A percentile compares a stretch with the other conserved stretches of the same genome.
These are phyloP conservation scores for Kodamaea leandrae DNA, from an alignment of 805 yeast species.

Conservation along the genomic window DNA sequence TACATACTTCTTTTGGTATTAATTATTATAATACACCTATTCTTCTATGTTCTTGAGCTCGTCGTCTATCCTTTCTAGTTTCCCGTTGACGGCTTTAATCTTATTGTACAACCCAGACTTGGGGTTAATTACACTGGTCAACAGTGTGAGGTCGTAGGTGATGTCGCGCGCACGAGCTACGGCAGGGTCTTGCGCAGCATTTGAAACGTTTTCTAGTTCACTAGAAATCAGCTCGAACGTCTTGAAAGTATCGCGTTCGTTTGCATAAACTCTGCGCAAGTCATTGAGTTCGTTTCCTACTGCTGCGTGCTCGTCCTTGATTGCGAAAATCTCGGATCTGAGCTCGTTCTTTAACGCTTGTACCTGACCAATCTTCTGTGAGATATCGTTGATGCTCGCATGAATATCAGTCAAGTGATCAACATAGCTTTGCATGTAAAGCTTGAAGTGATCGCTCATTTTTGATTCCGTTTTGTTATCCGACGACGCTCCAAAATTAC, in stretches of 20 bases:
- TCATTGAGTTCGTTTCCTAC: slow-evolving; percentile 33
- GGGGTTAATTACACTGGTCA: slow-evolving; percentile 23
- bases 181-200: not conserved
- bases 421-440: slow-evolving; percentile 27
- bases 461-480: slow-evolving; percentile 11
- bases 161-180: slow-evolving; percentile 9
- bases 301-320: slow-evolving; percentile 27
- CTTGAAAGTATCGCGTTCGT: slow-evolving; percentile 16
- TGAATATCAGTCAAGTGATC: slow-evolving; percentile 33
- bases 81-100: slow-evolving; percentile 22
- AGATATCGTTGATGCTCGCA: slow-evolving; percentile 32
- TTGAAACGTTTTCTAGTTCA: not conserved
- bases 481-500: slow-evolving; percentile 24
- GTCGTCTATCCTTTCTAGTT: slow-evolving; percentile 19
- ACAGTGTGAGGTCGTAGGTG: slow-evolving; percentile 10
- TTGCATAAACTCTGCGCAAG: slow-evolving; percentile 22
- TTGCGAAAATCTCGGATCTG: slow-evolving; percentile 29
- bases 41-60: slow-evolving; percentile 9
- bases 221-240: slow-evolving; percentile 9
- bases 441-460: slow-evolving; percentile 32
- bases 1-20: not conserved
- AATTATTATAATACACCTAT: not conserved
- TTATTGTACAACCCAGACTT: slow-evolving; percentile 23
- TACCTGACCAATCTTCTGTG: slow-evolving; percentile 24
- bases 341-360: slow-evolving; percentile 33